phyloP scores from a whole-genome alignment of 31 red algal genomes.

The Porphyra umbilicalis region DNA sequence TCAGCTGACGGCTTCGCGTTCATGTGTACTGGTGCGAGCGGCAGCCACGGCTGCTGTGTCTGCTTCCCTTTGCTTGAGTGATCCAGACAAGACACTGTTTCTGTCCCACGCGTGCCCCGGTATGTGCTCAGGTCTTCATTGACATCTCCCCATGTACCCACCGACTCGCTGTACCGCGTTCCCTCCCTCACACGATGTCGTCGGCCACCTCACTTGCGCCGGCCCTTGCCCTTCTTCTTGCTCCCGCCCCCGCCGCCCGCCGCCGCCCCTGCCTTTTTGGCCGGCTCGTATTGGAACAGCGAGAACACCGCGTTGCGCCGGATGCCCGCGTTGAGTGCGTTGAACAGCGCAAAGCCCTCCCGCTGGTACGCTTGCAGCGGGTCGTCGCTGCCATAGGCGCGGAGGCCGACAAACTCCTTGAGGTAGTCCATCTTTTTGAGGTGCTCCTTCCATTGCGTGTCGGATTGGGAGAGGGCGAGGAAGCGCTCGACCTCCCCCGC shows the following conservation, averaged over 20 bases:
- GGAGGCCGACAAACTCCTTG: constrained; percentile 58
- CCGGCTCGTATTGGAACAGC: constrained; percentile 66
- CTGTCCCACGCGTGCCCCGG: too few species aligned
- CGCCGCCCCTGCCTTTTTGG: neutral
- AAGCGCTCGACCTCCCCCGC: constrained; percentile 20
- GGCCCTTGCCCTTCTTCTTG: neutral
- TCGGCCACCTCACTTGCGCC: too few species aligned
- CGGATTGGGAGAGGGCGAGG: constrained; percentile 52
- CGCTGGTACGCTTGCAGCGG: constrained; percentile 70
- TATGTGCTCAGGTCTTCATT: too few species aligned
- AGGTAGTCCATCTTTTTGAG: constrained; percentile 74
- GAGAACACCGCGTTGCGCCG: constrained; percentile 87
- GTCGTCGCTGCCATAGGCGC: constrained; percentile 52
- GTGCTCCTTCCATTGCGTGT: constrained; percentile 76
- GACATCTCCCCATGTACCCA: too few species aligned
- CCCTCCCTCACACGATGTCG: too few species aligned
- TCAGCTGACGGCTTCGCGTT: too few species aligned
- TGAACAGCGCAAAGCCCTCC: constrained; percentile 67
- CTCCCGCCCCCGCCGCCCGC: neutral
- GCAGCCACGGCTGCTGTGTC: too few species aligned
- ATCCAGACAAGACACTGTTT: too few species aligned
- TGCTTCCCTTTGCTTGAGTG: too few species aligned
- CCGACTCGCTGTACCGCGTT: too few species aligned
- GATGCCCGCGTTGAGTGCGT: constrained; percentile 51
- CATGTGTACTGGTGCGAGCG: too few species aligned